These are phyloP conservation scores for Nidula niveotomentosa DNA, from an alignment of 1,284 basidiomycete species.

Conservation along the genomic window DNA sequence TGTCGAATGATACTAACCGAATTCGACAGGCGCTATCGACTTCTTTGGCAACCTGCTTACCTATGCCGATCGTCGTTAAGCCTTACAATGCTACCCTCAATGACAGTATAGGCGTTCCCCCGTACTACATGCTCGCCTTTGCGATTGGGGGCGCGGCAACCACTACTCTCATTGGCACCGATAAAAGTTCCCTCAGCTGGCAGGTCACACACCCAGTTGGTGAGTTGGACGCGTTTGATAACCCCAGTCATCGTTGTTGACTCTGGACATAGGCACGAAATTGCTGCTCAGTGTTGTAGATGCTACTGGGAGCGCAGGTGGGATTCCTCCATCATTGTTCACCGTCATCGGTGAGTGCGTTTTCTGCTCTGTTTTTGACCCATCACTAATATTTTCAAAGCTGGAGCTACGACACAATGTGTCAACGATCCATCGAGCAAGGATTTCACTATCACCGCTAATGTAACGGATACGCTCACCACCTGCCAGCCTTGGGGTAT, in stretches of 20 bases:
- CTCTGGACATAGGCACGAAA: conserved; percentile 27
- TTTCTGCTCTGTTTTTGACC: neutral
- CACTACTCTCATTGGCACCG: conserved; percentile 33
- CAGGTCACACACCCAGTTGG: conserved; percentile 37
- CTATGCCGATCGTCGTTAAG: neutral
- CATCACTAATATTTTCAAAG: conserved; percentile 12
- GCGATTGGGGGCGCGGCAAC: conserved; percentile 35
- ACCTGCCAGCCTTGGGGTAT: conserved; percentile 45
- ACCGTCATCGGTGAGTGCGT: conserved; percentile 25
- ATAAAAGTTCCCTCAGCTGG: conserved; percentile 33
- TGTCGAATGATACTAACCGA: neutral
- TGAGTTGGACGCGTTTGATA: conserved; percentile 18
- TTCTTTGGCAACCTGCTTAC: neutral
- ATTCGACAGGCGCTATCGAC: neutral
- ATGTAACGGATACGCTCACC: conserved; percentile 31
- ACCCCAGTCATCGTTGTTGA: neutral
- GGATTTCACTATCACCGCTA: conserved; percentile 34
- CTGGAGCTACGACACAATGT: conserved; percentile 32
- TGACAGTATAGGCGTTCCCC: conserved; percentile 25
- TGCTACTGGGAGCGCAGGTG: conserved; percentile 36
- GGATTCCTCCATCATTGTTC: conserved; percentile 26
- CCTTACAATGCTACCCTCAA: neutral
- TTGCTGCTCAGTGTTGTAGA: conserved; percentile 42
- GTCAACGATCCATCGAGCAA: conserved; percentile 21
- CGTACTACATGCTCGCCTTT: conserved; percentile 46